Base-by-base conservation (phyloP, 345 rosid species). In the Pugionium dolabratum region DNA sequence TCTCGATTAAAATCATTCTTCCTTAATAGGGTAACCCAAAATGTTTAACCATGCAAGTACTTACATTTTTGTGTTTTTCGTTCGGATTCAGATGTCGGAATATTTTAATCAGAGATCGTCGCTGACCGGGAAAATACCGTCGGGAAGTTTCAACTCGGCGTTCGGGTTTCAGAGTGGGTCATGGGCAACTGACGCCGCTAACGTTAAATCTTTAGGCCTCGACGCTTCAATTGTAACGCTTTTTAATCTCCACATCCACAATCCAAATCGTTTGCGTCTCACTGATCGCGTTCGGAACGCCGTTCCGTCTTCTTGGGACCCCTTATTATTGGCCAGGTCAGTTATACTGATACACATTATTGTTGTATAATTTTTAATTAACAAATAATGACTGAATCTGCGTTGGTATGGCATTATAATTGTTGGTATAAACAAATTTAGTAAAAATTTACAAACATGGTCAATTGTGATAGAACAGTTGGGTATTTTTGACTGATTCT, bases 241-340 rank as follows among this genome's bases (percentile, higher is more conserved):
- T 0, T 90, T 83, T 66, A 79, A 77, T 62, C 53, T 86, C 32
- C 95, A 81, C 60, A 83, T 94, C 3, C 78, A 88, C 51, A 86
- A 88, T 0, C 87, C 92, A 0, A 88, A 76, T 76, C 95, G 89
- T 26, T 84, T 94, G 27, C 47, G 75, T 62, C 91, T 94, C 58
- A 76, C 84, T 32, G 82, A 85, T 30, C 81, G 84, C 40, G 92
- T 94, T 55, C 62, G 78, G 10, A 57, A 81, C 37, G 87, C 90
- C 0, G 95, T 94, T 56, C 99, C 97, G 1, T 78, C 96, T 5
- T 66, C 78, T 0, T 94, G 96, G 99, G 89, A 90, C 70, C 99
- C 99, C 11, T 52, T 27, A 4, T 89, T 80, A 30, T 75, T 94
- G 0, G 89, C 99, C 41, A 88, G 97, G 97, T 61, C 27, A 39